Evolutionary conservation across 306 rosid species (phyloP).

Genomic region (Glycine tomentella): DNA sequence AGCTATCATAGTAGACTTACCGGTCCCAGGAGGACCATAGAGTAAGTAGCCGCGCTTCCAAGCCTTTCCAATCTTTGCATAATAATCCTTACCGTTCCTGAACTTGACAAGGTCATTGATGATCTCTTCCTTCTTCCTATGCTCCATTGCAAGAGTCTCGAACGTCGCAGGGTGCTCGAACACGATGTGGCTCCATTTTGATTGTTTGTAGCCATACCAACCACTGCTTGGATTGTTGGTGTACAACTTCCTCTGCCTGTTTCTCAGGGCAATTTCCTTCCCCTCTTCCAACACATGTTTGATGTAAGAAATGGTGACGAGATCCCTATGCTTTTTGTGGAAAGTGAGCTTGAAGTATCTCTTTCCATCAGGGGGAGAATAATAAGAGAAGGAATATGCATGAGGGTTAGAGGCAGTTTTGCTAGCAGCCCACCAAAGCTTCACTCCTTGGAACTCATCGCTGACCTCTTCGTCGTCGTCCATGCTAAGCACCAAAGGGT

Average conservation of each 20-base stretch:
- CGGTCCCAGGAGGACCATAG: slow-evolving; percentile 46
- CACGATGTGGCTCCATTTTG: slow-evolving; percentile 60
- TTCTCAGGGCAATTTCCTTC: slow-evolving; percentile 42
- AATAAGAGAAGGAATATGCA: slow-evolving; percentile 33
- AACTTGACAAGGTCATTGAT: slow-evolving; percentile 48
- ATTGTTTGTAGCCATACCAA: slow-evolving; percentile 46
- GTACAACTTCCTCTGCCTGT: slow-evolving; percentile 51
- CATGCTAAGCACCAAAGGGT: slow-evolving; percentile 54
- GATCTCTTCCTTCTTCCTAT: slow-evolving; percentile 44
- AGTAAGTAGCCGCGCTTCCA: slow-evolving; percentile 49
- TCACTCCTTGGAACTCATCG: slow-evolving; percentile 54
- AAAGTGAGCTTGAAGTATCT: slow-evolving; percentile 52
- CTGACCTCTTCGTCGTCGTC: slow-evolving; percentile 70
- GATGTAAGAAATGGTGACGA: slow-evolving; percentile 50
- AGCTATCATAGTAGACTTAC: slow-evolving; percentile 51
- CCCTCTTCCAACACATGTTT: slow-evolving; percentile 51
- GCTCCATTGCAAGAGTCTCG: slow-evolving; percentile 48
- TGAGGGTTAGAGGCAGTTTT: neutral
- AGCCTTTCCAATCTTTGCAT: slow-evolving; percentile 49
- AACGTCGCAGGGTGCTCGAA: slow-evolving; percentile 51
- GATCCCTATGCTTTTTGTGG: slow-evolving; percentile 55
- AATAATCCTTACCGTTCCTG: slow-evolving; percentile 49
- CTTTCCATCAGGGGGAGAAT: slow-evolving; percentile 50
- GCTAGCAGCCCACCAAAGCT: slow-evolving; percentile 62
- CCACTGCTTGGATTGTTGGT: slow-evolving; percentile 51